Percentiles rank a stretch among this genome's conserved stretches.
phyloP scores from a whole-genome alignment of 208 protist genomes.

The Trypanosomatidae sp. region DNA sequence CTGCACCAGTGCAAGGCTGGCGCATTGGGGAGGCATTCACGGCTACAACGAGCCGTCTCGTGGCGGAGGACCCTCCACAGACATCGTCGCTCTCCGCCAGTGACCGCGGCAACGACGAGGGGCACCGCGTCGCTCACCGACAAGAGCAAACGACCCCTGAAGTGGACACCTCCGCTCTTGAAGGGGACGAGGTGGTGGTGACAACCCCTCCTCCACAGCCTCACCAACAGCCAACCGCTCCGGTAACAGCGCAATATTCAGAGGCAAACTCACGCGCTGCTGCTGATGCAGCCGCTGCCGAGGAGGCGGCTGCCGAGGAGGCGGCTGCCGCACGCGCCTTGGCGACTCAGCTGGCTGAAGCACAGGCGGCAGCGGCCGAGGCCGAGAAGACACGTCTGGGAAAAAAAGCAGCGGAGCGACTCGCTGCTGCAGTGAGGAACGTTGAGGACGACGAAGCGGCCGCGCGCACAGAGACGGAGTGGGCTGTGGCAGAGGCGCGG shows the following conservation, averaged over 20 bases:
- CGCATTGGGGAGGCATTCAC: not conserved
- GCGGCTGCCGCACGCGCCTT: not conserved
- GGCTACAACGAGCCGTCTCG: not conserved
- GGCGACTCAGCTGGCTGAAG: not conserved
- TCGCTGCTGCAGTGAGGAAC: not conserved
- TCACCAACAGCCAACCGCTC: not conserved
- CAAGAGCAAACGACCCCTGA: not conserved
- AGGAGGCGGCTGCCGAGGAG: not conserved
- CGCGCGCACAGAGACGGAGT: not conserved
- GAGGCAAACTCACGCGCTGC: not conserved
- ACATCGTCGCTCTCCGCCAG: not conserved
- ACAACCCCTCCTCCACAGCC: not conserved
- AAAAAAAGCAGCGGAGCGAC: not conserved
- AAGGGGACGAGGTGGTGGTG: not conserved
- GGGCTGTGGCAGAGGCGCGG: not conserved
- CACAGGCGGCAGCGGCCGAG: constrained; percentile 1
- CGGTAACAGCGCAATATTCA: not conserved
- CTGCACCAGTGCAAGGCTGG: not conserved
- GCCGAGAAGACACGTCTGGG: not conserved
- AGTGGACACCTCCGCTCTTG: not conserved
- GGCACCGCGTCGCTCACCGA: not conserved
- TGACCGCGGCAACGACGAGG: not conserved
- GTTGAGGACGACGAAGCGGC: constrained; percentile 10
- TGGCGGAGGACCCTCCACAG: not conserved
- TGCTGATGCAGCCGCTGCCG: not conserved